phyloP scores from a whole-genome alignment of 2,329 filamentous ascomycete genomes.

The Falciphora oryzae region DNA sequence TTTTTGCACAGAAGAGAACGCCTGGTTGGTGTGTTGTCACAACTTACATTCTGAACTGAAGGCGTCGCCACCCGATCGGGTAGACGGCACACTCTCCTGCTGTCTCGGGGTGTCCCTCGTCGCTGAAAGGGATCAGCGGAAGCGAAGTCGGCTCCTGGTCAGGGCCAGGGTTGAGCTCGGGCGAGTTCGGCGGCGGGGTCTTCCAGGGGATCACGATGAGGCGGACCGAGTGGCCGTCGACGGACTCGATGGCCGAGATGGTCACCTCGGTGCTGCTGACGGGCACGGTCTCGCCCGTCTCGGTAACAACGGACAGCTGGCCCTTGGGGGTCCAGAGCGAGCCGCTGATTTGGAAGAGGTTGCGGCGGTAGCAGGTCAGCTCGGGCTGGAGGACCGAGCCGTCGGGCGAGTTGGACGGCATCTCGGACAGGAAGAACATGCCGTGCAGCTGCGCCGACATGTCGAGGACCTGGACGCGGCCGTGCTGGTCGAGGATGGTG shows the following conservation, averaged over 20 bases:
- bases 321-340: slow-evolving; percentile 75
- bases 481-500: slow-evolving; percentile 54
- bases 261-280: slow-evolving; percentile 79
- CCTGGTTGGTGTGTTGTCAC: neutral
- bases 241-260: slow-evolving; percentile 89
- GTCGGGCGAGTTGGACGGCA: slow-evolving; percentile 58
- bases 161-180: slow-evolving; percentile 55
- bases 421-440: slow-evolving; percentile 85
- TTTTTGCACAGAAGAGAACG: neutral
- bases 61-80: slow-evolving; percentile 86
- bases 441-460: slow-evolving; percentile 71
- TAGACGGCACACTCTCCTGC: slow-evolving; percentile 85
- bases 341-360: slow-evolving; percentile 93
- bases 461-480: slow-evolving; percentile 55
- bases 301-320: slow-evolving; percentile 73
- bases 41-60: slow-evolving; percentile 79
- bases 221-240: slow-evolving; percentile 85
- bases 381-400: slow-evolving; percentile 63
- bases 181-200: slow-evolving; percentile 75
- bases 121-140: slow-evolving; percentile 62
- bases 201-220: slow-evolving; percentile 98
- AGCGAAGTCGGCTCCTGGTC: slow-evolving; percentile 86
- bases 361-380: slow-evolving; percentile 90
- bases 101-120: slow-evolving; percentile 43
- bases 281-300: slow-evolving; percentile 76